Evolutionary conservation across 2,329 filamentous ascomycete species (phyloP).

Genomic region (Cadophora sp.): DNA sequence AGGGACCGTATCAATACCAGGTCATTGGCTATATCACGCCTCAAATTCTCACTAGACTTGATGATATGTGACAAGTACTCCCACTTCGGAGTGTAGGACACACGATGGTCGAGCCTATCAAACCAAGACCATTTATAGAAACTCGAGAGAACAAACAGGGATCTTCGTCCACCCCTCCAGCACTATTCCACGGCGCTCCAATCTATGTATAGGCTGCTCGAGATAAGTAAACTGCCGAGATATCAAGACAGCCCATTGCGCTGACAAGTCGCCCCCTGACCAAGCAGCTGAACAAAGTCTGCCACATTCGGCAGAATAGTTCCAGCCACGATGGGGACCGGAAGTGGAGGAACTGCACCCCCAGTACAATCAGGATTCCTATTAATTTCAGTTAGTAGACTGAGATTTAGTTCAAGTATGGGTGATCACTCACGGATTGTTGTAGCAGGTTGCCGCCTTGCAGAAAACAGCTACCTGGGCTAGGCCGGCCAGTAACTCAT

Average conservation of each 20-base stretch:
- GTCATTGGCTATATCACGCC: too few species aligned
- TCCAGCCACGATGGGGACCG: background rate
- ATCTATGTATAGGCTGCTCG: too few species aligned
- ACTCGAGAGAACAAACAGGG: background rate
- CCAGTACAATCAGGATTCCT: constrained; percentile 11
- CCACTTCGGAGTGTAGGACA: too few species aligned
- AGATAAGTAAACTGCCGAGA: background rate
- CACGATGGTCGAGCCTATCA: too few species aligned
- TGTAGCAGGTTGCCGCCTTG: constrained; percentile 10
- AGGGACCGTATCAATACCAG: too few species aligned
- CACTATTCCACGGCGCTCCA: too few species aligned
- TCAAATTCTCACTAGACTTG: too few species aligned
- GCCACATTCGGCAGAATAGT: constrained; percentile 1
- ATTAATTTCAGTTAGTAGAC: background rate
- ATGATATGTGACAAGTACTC: too few species aligned
- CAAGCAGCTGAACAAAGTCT: constrained; percentile 16
- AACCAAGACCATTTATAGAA: background rate
- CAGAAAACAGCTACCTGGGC: constrained; percentile 16
- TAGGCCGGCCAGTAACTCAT: background rate
- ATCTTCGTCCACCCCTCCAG: too few species aligned
- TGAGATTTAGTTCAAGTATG: background rate
- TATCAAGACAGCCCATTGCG: constrained; percentile 5
- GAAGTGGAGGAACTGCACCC: background rate
- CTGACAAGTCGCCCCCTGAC: constrained; percentile 14
- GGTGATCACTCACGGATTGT: constrained; percentile 14